These are phyloP conservation scores for Helminthosporium solani DNA, from an alignment of 2,329 filamentous ascomycete species.

Conservation along the genomic window DNA sequence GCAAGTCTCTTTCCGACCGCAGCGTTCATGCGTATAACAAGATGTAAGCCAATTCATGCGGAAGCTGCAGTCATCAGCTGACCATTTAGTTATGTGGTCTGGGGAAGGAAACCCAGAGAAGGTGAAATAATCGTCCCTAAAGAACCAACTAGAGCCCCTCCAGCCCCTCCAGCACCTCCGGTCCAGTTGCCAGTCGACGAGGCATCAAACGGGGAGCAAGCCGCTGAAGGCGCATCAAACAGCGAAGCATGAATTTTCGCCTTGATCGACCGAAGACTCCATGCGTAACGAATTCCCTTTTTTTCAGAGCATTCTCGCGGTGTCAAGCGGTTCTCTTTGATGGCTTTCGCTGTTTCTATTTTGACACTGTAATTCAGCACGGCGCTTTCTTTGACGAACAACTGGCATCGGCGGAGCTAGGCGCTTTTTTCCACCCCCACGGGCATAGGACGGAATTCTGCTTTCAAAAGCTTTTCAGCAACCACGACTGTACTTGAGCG, in stretches of 20 bases:
- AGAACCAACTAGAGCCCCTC: constrained; percentile 5
- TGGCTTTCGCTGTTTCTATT: constrained; percentile 7
- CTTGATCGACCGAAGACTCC: neutral
- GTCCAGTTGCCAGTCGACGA: constrained; percentile 1
- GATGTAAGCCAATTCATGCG: constrained; percentile 32
- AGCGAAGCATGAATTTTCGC: neutral
- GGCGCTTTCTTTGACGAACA: constrained; percentile 1
- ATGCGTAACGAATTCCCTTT: constrained; percentile 21
- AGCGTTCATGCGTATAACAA: constrained; percentile 47
- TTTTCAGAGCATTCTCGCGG: constrained; percentile 22
- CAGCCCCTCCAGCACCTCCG: constrained; percentile 9
- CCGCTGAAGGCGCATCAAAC: neutral
- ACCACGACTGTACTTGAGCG: neutral
- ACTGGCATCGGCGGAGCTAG: constrained; percentile 17
- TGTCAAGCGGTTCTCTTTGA: constrained; percentile 10
- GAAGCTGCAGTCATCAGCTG: neutral
- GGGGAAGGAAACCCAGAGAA: constrained; percentile 28
- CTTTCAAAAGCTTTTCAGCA: constrained; percentile 9
- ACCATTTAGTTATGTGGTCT: constrained; percentile 27
- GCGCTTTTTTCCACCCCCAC: constrained; percentile 10
- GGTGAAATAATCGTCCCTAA: constrained; percentile 15
- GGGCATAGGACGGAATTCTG: constrained; percentile 8
- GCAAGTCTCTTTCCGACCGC: constrained; percentile 42
- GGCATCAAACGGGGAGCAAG: neutral
- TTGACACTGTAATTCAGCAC: constrained; percentile 1